A percentile compares a stretch with the other conserved stretches of the same genome.
These are phyloP conservation scores for Vigna unguiculata DNA, from an alignment of 306 rosid species.

Conservation along the genomic window DNA sequence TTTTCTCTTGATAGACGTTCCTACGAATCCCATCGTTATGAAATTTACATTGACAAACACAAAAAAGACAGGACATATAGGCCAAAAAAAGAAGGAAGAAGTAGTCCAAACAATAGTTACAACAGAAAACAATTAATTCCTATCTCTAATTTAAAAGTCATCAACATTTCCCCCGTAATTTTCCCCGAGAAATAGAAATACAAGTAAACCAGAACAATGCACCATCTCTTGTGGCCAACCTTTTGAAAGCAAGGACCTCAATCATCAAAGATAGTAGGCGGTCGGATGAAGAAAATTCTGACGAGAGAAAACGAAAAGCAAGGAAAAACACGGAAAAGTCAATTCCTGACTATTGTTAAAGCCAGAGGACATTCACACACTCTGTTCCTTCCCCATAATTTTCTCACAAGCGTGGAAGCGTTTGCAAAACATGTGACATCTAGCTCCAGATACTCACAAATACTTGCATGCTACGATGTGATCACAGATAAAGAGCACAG, in stretches of 20 bases:
- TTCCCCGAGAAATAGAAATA: neutral
- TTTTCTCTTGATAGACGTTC: neutral
- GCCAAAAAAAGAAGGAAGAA: neutral
- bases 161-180: neutral
- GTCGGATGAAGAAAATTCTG: conserved; percentile 16
- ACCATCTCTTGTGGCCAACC: conserved; percentile 30
- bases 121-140: neutral
- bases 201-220: neutral
- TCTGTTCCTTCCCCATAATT: conserved; percentile 20
- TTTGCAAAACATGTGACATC: neutral
- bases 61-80: neutral
- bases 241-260: conserved; percentile 28
- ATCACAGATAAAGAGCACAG: neutral
- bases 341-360: neutral
- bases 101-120: neutral
- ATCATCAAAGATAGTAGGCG: conserved; percentile 1
- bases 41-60: conserved; percentile 13
- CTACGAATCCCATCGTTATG: neutral
- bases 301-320: neutral
- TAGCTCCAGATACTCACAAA: conserved; percentile 27
- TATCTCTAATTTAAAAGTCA: conserved; percentile 1
- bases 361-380: conserved; percentile 4
- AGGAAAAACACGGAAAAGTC: neutral
- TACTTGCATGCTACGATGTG: neutral
- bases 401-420: neutral